phyloP scores from a whole-genome alignment of 352 stramenopile genomes.

The Aphanomyces cochlioides region DNA sequence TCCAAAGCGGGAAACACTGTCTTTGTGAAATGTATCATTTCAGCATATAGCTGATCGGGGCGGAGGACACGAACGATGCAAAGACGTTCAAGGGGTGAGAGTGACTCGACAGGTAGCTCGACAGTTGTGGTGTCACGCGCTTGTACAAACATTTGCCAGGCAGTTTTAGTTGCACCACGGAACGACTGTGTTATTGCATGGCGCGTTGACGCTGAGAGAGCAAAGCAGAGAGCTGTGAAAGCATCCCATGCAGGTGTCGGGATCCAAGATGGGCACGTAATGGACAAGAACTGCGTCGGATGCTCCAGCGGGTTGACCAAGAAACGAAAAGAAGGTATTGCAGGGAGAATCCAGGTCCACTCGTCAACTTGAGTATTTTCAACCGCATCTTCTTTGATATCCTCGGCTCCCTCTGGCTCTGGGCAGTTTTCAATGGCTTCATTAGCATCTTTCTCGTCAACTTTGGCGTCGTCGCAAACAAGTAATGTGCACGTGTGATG shows the following conservation, averaged over 20 bases:
- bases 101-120: background rate
- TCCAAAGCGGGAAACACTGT: slow-evolving; percentile 2
- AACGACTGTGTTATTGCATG: slow-evolving; percentile 2
- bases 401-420: background rate
- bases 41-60: slow-evolving; percentile 8
- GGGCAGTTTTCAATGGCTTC: background rate
- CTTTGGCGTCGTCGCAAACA: slow-evolving; percentile 31
- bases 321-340: slow-evolving; percentile 18
- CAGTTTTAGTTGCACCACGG: slow-evolving; percentile 6
- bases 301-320: slow-evolving; percentile 1
- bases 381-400: background rate
- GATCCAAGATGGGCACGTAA: slow-evolving; percentile 11
- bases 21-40: slow-evolving; percentile 14
- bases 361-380: background rate
- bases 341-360: slow-evolving; percentile 6
- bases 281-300: background rate
- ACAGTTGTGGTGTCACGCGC: background rate
- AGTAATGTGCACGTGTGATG: slow-evolving; percentile 26
- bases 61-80: slow-evolving; percentile 24
- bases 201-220: background rate
- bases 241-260: background rate
- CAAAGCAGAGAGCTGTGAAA: slow-evolving; percentile 17
- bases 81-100: slow-evolving; percentile 24
- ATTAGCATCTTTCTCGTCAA: slow-evolving; percentile 17
- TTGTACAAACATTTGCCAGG: slow-evolving; percentile 22